A percentile compares a stretch with the other conserved stretches of the same genome.
phyloP scores from a whole-genome alignment of 1,139 yeast species.

The Suhomyces yuchorum region DNA sequence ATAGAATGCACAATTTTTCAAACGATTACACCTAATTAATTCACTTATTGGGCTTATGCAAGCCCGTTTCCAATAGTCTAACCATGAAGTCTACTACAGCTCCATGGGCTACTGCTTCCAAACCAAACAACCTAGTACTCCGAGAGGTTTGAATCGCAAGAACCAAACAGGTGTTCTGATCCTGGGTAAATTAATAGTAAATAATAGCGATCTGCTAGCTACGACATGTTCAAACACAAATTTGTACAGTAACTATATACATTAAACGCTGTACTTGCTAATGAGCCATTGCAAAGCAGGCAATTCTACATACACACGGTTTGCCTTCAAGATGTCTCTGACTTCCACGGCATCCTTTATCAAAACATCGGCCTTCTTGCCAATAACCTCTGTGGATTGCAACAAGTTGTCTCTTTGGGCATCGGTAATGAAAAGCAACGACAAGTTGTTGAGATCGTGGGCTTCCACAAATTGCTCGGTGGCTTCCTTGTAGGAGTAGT shows the following conservation, averaged over 20 bases:
- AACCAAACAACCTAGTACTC: too few species aligned
- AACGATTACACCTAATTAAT: too few species aligned
- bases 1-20: too few species aligned
- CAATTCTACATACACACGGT: conserved; percentile 72
- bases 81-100: too few species aligned
- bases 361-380: conserved; percentile 60
- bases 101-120: too few species aligned
- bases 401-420: conserved; percentile 55
- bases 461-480: conserved; percentile 59
- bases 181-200: too few species aligned
- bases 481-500: conserved; percentile 49
- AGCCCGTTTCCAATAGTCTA: too few species aligned
- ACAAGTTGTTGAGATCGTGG: conserved; percentile 56
- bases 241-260: conserved; percentile 4
- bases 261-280: conserved; percentile 27
- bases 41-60: too few species aligned
- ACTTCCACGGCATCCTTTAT: conserved; percentile 82
- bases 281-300: conserved; percentile 67
- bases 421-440: conserved; percentile 68
- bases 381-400: conserved; percentile 49
- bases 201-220: background rate
- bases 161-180: too few species aligned
- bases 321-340: conserved; percentile 80
- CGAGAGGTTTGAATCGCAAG: too few species aligned
- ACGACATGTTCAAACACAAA: background rate